Evolutionary conservation across 2,329 filamentous ascomycete genomes (phyloP), one percentile per base, ranked within the genome.

Genomic region (Alternaria arbusti): DNA sequence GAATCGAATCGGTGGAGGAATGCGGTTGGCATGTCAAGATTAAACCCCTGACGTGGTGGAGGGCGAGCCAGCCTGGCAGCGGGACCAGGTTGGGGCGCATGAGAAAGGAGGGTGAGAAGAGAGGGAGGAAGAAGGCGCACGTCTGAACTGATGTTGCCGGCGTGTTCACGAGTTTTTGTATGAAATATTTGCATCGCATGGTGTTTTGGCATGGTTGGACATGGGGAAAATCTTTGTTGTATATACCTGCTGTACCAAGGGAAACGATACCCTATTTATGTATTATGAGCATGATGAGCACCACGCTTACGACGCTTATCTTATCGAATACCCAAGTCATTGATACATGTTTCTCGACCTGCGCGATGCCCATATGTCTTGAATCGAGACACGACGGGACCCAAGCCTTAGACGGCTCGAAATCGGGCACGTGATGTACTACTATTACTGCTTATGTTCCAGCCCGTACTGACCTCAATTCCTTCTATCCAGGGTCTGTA

Each of bases 51-150:
- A 40, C 61, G 10, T 12, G 54, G 23, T 71, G 69, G 69, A 61
- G 69, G 32, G 59, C 61, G 12, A 23, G 15, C 2, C 45, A 32
- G 2, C 46, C 44, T 4, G 66, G 30, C 20, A 71, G 62, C 15
- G 51, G 47, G 8, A 71, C 65, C 15, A 10, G 36, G 0, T 9
- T 28, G 6, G 69, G 68, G 1, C 56, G 69, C 12, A 17, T 4
- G 44, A 52, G 69, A 40, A 69, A 69, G 6, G 52, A 47, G 4
- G 69, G 66, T 2, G 64, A 71, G 47, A 65, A 9, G 17, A 59
- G 61, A 45, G 69, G 68, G 4, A 49, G 68, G 44, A 71, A 64
- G 56, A 65, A 50, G 17, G 51, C 43, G 17, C 9, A 30, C 4
- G 32, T 52, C 23, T 40, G n/a, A 40, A 12, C n/a, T 40, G 17